Percentiles rank a stretch among this genome's conserved stretches.
Evolutionary conservation across 2,329 filamentous ascomycete species (phyloP).

Genomic region (Corynespora cassiicola): DNA sequence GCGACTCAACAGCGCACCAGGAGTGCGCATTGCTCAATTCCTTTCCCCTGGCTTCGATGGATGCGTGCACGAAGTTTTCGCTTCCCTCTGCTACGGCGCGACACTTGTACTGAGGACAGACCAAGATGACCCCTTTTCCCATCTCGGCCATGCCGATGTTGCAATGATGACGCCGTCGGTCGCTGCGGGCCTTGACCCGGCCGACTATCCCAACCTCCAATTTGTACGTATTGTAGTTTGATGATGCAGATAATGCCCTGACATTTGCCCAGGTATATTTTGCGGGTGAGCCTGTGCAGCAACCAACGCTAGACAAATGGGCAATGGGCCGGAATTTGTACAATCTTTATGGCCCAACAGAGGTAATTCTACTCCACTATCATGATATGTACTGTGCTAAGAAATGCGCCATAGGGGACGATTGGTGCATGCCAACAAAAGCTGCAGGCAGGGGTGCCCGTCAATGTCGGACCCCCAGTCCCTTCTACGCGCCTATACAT

Average conservation of each 20-base stretch:
- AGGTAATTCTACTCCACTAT: conserved; percentile 49
- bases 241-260: too few species aligned
- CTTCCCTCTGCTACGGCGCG: conserved; percentile 47
- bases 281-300: conserved; percentile 47
- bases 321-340: conserved; percentile 31
- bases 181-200: conserved; percentile 36
- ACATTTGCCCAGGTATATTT: too few species aligned
- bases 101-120: conserved; percentile 45
- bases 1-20: conserved; percentile 40
- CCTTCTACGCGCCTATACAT: conserved; percentile 51
- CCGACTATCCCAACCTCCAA: conserved; percentile 39
- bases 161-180: conserved; percentile 51
- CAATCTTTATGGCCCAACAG: conserved; percentile 56
- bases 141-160: conserved; percentile 35
- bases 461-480: conserved; percentile 46
- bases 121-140: conserved; percentile 30
- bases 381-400: too few species aligned
- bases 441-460: too few species aligned
- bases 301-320: conserved; percentile 44
- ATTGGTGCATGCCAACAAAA: too few species aligned
- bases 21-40: conserved; percentile 46
- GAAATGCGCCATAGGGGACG: too few species aligned
- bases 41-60: conserved; percentile 55
- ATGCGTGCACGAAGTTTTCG: conserved; percentile 53
- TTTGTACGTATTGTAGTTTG: too few species aligned